These are phyloP conservation scores for Globisporangium splendens DNA, from an alignment of 352 stramenopile genomes.

Conservation along the genomic window DNA sequence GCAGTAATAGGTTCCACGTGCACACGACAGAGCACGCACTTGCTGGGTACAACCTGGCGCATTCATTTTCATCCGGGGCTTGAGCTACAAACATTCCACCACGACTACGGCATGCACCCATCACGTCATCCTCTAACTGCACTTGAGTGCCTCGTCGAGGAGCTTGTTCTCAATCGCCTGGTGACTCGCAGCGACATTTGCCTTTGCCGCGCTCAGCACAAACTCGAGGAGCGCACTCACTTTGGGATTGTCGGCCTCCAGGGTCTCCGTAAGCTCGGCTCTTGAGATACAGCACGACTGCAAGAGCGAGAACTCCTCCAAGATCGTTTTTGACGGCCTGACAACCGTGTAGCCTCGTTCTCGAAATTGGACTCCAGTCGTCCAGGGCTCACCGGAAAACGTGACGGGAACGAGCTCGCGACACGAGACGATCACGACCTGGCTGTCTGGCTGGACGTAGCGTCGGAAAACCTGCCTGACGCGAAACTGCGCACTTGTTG, in stretches of 20 bases:
- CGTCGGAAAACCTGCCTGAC: slow-evolving; percentile 51
- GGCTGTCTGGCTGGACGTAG: slow-evolving; percentile 36
- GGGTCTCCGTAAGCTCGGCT: slow-evolving; percentile 20
- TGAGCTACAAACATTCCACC: too few relatives aligned
- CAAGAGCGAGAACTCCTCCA: slow-evolving; percentile 30
- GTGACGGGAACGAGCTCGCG: slow-evolving; percentile 45
- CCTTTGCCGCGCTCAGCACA: not conserved
- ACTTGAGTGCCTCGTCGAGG: not conserved
- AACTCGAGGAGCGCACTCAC: slow-evolving; percentile 3
- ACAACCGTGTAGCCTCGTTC: slow-evolving; percentile 57
- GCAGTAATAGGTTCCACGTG: too few relatives aligned
- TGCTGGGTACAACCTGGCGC: too few relatives aligned
- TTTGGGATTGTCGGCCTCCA: slow-evolving; percentile 1
- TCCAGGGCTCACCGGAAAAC: slow-evolving; percentile 39
- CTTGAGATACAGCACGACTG: slow-evolving; percentile 59
- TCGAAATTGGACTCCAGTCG: slow-evolving; percentile 33
- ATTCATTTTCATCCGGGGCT: too few relatives aligned
- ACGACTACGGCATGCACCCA: not conserved
- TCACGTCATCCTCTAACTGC: not conserved
- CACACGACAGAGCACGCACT: too few relatives aligned
- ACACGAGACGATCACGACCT: slow-evolving; percentile 47
- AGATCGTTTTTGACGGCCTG: slow-evolving; percentile 29
- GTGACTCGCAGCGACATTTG: slow-evolving; percentile 1
- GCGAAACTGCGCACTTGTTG: slow-evolving; percentile 40
- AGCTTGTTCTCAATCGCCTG: slow-evolving; percentile 11